Base-by-base conservation (phyloP, 2,329 filamentous ascomycete species). In the Fusarium tanahbumbuense region DNA sequence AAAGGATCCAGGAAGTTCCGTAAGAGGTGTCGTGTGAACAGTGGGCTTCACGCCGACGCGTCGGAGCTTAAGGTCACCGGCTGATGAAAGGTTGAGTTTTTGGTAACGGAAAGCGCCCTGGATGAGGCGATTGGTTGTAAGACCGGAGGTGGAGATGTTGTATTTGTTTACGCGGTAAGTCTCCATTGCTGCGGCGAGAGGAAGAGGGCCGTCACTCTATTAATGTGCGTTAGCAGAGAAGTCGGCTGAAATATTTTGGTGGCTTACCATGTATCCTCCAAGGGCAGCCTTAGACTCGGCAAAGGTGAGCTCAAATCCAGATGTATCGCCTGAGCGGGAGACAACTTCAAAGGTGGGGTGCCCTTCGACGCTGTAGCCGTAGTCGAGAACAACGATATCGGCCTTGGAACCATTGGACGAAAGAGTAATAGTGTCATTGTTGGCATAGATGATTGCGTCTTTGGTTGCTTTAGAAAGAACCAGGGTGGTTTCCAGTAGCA, bases 71-170 rank as follows among this genome's bases (percentile, higher is more conserved):
- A 62, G 13, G 0, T 40, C 46, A 8, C 59, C 56, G 3, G 46
- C 6, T 0, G 37, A 22, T 8, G 59, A 62, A 1, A 60, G 56
- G 2, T 60, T 62, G 1, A 62, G 20, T 2, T 60, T 62, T 1
- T 62, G 34, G 15, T 62, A 60, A 3, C 59, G 56, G n/a, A 62
- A 62, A 1, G 56, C 37, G 1, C 56, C 59, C 16, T 62, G 59
- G 5, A 62, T 4, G 3, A 62, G 56, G 4, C 56, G 59, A 1
- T 62, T 52, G 5, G 4, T 45, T 0, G 23, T 16, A 0, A 15
- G 18, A 4, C 47, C 45, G 5, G 37, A 20, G 1, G 50, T n/a
- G 1, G 59, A 13, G 3, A 62, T 45, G 15, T 53, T 53, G 34
- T 60, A 62, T 16, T 41, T 32, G 20, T 53, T 62, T 1, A 62